A percentile compares a stretch with the other conserved stretches of the same genome.
These are phyloP conservation scores for Salvia splendens DNA, from an alignment of 257 asterid genomes.

Conservation along the genomic window DNA sequence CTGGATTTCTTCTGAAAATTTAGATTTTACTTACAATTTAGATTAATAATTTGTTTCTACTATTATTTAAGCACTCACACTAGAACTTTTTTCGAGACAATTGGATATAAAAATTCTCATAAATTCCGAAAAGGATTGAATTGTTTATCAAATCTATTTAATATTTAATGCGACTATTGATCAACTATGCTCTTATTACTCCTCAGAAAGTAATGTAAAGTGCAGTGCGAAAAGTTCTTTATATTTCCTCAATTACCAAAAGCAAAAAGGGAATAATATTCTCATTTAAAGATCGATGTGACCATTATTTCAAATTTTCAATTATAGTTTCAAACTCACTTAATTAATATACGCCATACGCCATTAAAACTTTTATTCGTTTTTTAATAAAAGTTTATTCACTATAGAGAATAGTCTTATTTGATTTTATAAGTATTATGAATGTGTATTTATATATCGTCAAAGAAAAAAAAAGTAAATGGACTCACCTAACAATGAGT, in stretches of 20 bases:
- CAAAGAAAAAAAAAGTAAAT: too few species aligned
- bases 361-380: too few species aligned
- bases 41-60: too few species aligned
- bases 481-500: too few species aligned
- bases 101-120: too few species aligned
- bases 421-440: too few species aligned
- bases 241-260: conserved; percentile 17
- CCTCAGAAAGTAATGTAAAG: conserved; percentile 23
- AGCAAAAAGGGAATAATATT: conserved; percentile 22
- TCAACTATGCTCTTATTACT: neutral
- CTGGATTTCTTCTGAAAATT: neutral
- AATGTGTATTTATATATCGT: too few species aligned
- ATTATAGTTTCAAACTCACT: neutral
- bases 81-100: too few species aligned
- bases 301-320: conserved; percentile 21
- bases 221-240: conserved; percentile 14
- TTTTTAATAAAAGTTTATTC: too few species aligned
- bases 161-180: neutral
- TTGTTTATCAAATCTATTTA: neutral
- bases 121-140: neutral
- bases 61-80: too few species aligned
- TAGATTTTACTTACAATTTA: too few species aligned
- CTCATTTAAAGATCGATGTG: conserved; percentile 27
- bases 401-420: too few species aligned
- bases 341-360: neutral